These are phyloP conservation scores for Neodidymelliopsis sp. DNA, from an alignment of 2,329 filamentous ascomycete species.

Conservation along the genomic window DNA sequence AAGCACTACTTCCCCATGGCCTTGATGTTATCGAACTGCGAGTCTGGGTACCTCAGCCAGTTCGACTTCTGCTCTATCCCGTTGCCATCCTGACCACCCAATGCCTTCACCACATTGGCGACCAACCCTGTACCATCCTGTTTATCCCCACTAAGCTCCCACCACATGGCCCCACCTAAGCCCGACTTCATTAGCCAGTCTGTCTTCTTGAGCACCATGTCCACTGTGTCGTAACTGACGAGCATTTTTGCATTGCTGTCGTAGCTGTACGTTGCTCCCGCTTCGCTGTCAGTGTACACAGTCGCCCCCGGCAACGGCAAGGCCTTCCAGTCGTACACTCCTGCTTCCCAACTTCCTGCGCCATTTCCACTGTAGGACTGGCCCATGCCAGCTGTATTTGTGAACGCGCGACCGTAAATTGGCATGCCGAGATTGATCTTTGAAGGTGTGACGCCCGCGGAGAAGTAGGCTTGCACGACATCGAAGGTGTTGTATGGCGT, in stretches of 20 bases:
- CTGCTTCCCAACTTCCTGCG: conserved; percentile 79
- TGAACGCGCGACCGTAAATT: conserved; percentile 86
- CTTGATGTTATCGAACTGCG: conserved; percentile 60
- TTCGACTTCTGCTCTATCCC: conserved; percentile 59
- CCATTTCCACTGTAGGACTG: conserved; percentile 74
- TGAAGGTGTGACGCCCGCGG: conserved; percentile 63
- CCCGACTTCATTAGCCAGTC: conserved; percentile 70
- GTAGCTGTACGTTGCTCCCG: conserved; percentile 80
- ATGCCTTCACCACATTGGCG: conserved; percentile 48
- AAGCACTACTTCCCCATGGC: conserved; percentile 5
- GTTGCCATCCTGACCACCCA: conserved; percentile 50
- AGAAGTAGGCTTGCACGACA: conserved; percentile 75
- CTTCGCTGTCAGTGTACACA: conserved; percentile 69
- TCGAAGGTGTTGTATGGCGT: conserved; percentile 81
- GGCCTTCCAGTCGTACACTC: conserved; percentile 85
- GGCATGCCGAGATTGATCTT: conserved; percentile 94
- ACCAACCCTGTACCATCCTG: conserved; percentile 69
- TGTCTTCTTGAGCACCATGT: conserved; percentile 73
- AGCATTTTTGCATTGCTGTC: conserved; percentile 68
- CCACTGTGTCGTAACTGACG: conserved; percentile 77
- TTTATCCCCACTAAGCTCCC: conserved; percentile 85
- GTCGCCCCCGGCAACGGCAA: conserved; percentile 73
- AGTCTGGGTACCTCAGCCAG: conserved; percentile 57
- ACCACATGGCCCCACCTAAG: conserved; percentile 96
- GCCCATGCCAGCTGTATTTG: conserved; percentile 78